Base-by-base conservation (phyloP, 345 rosid species). In the Moricandia moricandioides region DNA sequence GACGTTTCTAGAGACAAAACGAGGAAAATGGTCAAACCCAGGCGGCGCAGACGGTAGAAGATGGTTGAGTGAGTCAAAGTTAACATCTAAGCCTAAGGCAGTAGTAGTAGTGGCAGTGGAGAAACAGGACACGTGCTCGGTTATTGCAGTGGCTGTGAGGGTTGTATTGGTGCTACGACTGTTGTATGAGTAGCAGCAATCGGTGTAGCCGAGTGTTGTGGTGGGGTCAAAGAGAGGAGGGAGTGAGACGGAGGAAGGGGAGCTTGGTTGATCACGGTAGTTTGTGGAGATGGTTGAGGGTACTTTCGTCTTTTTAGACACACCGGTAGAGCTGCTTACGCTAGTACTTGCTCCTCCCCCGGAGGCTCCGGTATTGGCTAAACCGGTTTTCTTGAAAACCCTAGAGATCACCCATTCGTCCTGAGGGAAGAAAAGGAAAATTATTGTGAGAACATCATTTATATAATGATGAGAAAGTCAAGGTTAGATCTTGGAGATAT, bases 101-200 rank as follows among this genome's bases (percentile, higher is more conserved):
- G 85, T 79, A 39, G 93, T 84, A 0, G 88, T 86, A 1, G 88
- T 82, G 66, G 83, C 84, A 80, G 91, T 95, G 99, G 98, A 95
- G 99, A 95, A 95, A 92, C 98, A 95, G 99, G 99, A 90, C 98
- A 95, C 97, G 99, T 95, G 99, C 98, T 88, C 88, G 13, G 82
- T 49, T 8, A 80, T 78, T 49, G 80, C 67, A 30, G 84, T 73
- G 27, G 84, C 81, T 35, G 91, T 82, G 26, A 86, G 82, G 2
- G 85, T 75, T 39, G 82, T 84, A 72, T 81, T 83, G 78, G 86
- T 92, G 94, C 89, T 89, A 91, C 79, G 66, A 55, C 79, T 80
- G 79, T 86, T 82, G 78, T 87, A 86, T 27, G 72, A 89, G 65
- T 88, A 86, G 86, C 81, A 68, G 80, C 87, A 83, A 68, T 84